Conservation (phyloP, 306 rosid species). For the Prunus salicina region DNA sequence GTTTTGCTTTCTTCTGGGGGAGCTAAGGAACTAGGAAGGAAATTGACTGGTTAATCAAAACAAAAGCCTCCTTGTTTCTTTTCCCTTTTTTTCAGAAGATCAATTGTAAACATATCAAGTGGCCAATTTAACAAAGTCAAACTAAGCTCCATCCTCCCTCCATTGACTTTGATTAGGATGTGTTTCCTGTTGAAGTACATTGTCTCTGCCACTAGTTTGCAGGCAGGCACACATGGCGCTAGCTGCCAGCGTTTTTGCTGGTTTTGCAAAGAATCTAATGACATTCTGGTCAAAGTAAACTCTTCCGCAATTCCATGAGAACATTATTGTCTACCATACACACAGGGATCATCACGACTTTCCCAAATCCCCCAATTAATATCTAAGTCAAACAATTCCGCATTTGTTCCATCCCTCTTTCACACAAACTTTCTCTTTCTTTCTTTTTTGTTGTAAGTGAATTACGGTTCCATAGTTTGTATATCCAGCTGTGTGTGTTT, state of each 20-base stretch:
- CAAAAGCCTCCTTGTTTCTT: too few relatives aligned
- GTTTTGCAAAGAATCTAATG: not conserved
- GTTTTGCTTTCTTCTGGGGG: too few relatives aligned
- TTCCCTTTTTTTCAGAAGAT: too few relatives aligned
- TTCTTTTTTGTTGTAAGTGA: not conserved
- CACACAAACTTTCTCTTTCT: not conserved
- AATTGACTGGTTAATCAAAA: too few relatives aligned
- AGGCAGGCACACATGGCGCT: too few relatives aligned
- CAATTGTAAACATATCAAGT: too few relatives aligned
- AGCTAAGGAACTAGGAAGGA: too few relatives aligned
- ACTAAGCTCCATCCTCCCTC: too few relatives aligned
- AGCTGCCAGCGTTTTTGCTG: not conserved
- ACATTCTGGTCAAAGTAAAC: constrained; percentile 17
- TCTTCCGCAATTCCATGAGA: not conserved
- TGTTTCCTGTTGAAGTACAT: not conserved
- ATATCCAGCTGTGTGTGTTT: not conserved
- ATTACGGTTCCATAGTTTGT: not conserved
- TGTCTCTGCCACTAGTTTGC: not conserved
- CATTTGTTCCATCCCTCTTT: not conserved
- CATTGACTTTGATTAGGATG: not conserved
- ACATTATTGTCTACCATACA: not conserved
- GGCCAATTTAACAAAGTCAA: too few relatives aligned
- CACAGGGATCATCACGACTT: not conserved
- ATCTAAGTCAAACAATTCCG: not conserved
- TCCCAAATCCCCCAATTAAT: not conserved